Conservation (phyloP, 306 rosid species). For the Cicer judaicum region DNA sequence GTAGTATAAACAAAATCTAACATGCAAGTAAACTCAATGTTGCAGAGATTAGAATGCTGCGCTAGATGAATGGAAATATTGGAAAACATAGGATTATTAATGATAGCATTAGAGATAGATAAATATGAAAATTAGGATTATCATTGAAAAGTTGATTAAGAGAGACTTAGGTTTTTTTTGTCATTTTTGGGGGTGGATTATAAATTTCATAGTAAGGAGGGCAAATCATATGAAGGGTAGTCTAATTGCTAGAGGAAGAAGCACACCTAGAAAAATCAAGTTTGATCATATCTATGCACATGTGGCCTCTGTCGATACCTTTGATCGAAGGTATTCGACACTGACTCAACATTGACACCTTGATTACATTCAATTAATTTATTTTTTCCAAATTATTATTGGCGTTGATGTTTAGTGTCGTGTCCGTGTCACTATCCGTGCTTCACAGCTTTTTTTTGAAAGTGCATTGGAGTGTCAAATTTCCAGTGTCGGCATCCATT, state of each 20-base stretch:
- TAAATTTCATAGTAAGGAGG: background rate
- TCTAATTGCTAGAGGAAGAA: background rate
- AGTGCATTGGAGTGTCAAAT: background rate
- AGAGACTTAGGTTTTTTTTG: background rate
- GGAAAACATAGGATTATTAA: no score
- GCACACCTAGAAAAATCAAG: background rate
- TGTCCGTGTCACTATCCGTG: no score
- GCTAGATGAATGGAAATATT: background rate
- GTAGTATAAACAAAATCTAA: no score
- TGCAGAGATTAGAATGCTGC: background rate
- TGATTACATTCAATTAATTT: no score
- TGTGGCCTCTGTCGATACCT: background rate
- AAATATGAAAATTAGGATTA: background rate
- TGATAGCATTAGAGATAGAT: background rate
- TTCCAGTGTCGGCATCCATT: background rate
- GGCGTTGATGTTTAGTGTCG: no score
- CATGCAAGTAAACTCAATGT: background rate
- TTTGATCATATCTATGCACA: background rate
- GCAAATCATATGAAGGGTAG: background rate
- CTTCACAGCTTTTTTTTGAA: background rate
- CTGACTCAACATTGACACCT: no score
- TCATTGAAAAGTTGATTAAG: background rate
- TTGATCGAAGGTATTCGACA: no score
- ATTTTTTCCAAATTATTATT: no score
- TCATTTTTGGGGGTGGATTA: background rate